Evolutionary conservation across 441 rosid species (phyloP).

Genomic region (Gossypium lobatum): DNA sequence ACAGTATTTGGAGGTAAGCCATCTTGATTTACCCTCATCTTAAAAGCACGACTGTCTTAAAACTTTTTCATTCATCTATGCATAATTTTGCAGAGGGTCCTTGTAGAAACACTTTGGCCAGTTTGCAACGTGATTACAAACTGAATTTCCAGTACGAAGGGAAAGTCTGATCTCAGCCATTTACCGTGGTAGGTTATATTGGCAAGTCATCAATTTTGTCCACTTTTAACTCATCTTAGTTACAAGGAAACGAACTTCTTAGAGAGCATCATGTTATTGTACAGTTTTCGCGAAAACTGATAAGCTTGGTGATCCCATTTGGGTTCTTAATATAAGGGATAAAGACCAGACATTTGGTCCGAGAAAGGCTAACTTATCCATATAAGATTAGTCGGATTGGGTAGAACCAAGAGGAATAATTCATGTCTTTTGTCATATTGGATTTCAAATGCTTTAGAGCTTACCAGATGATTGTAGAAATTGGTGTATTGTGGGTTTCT

Average conservation of each 20-base stretch:
- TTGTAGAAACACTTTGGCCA: constrained; percentile 69
- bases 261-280: background rate
- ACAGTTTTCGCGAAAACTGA: background rate
- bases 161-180: constrained; percentile 50
- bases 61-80: constrained; percentile 16
- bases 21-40: background rate
- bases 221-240: background rate
- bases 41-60: constrained; percentile 1
- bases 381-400: background rate
- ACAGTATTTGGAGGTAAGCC: constrained; percentile 67
- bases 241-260: background rate
- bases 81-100: constrained; percentile 71
- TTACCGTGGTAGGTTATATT: constrained; percentile 5
- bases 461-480: background rate
- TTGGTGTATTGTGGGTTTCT: background rate
- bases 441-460: background rate
- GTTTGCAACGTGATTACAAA: constrained; percentile 75
- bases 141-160: constrained; percentile 75
- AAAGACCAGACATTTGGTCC: background rate
- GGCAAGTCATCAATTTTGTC: background rate
- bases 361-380: background rate
- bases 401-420: background rate
- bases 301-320: background rate
- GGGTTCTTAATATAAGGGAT: background rate
- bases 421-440: background rate